Conservation (phyloP, 495 filamentous ascomycete genomes). For the Trichocladium uniseriatum region DNA sequence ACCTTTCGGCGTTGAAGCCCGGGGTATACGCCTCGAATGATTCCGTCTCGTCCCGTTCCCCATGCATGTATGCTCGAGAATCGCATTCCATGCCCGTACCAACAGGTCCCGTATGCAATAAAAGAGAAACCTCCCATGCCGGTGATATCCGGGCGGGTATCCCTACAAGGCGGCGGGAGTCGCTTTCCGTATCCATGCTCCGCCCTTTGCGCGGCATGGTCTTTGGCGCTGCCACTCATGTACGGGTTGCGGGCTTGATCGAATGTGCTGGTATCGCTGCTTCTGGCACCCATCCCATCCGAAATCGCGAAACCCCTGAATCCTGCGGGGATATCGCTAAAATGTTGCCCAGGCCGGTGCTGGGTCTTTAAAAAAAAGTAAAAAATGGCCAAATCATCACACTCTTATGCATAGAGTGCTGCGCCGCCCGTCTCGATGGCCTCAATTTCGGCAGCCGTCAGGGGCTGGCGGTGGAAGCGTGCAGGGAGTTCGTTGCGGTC, state of each 20-base stretch:
- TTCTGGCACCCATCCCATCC: background rate
- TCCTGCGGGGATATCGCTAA: background rate
- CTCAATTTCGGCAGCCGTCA: slow-evolving; percentile 80
- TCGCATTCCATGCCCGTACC: background rate
- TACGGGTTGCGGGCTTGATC: background rate
- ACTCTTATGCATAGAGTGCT: slow-evolving; percentile 29
- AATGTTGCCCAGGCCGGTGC: background rate
- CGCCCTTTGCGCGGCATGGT: background rate
- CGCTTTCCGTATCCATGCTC: background rate
- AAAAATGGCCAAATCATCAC: background rate
- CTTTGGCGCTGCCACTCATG: background rate
- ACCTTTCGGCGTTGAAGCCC: background rate
- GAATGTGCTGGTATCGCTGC: background rate
- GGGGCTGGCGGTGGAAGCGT: slow-evolving; percentile 66
- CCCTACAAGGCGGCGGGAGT: background rate
- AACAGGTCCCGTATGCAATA: background rate
- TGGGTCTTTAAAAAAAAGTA: background rate
- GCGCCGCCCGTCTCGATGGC: slow-evolving; percentile 90
- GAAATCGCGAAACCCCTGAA: background rate
- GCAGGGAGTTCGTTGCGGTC: slow-evolving; percentile 80
- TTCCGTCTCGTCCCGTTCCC: background rate
- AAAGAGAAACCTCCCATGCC: background rate
- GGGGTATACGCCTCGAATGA: background rate
- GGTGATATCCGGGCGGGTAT: background rate
- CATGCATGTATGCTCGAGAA: background rate